These are phyloP conservation scores for Trichoderma sp. DNA, from an alignment of 2,329 filamentous ascomycete genomes.

Conservation along the genomic window DNA sequence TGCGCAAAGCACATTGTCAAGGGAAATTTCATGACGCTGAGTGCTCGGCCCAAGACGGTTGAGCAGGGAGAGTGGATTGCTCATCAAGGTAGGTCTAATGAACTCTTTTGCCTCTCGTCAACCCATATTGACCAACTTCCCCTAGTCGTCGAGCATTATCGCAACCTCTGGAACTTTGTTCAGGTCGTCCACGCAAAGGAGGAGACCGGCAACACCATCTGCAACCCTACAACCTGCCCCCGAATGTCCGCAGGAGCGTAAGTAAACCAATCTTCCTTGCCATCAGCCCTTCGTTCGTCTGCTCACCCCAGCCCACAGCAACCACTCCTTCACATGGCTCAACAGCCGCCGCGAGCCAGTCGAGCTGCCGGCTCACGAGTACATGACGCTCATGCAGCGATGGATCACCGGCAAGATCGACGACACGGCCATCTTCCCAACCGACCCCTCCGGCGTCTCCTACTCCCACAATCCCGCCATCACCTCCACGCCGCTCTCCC, in stretches of 20 bases:
- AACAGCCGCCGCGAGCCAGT: slow-evolving; percentile 85
- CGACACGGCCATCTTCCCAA: slow-evolving; percentile 87
- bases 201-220: slow-evolving; percentile 74
- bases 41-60: slow-evolving; percentile 88
- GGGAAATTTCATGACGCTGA: slow-evolving; percentile 96
- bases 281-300: not conserved
- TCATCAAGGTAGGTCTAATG: slow-evolving; percentile 71
- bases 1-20: slow-evolving; percentile 89
- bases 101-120: slow-evolving; percentile 31
- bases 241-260: slow-evolving; percentile 94
- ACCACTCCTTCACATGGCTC: slow-evolving; percentile 95
- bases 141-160: slow-evolving; percentile 87
- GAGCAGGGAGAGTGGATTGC: slow-evolving; percentile 95
- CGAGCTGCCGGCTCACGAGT: slow-evolving; percentile 88
- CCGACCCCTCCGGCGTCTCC: slow-evolving; percentile 72
- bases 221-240: slow-evolving; percentile 81
- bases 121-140: slow-evolving; percentile 17
- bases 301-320: slow-evolving; percentile 48
- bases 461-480: slow-evolving; percentile 64
- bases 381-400: slow-evolving; percentile 93
- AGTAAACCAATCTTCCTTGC: slow-evolving; percentile 45
- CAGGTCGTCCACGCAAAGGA: slow-evolving; percentile 86
- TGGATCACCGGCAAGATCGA: slow-evolving; percentile 98
- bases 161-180: slow-evolving; percentile 85
- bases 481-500: slow-evolving; percentile 61